Evolutionary conservation across 257 asterid genomes (phyloP).

Genomic region (Pogostemon cablin): DNA sequence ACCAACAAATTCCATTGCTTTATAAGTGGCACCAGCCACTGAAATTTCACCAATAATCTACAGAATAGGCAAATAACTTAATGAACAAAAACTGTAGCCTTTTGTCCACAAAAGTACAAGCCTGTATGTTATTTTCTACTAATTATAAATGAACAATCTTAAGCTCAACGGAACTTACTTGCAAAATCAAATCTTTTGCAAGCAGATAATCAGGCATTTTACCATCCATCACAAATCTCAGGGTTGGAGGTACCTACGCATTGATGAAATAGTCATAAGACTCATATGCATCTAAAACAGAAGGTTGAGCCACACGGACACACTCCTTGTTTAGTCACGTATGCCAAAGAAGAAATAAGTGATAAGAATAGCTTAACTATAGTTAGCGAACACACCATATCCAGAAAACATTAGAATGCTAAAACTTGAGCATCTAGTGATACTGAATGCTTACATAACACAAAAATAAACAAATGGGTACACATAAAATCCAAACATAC

Average conservation of each 20-base stretch:
- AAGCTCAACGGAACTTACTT: slow-evolving; percentile 51
- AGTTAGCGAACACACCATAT: too few relatives aligned
- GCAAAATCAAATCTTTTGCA: slow-evolving; percentile 95
- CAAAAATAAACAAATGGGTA: background rate
- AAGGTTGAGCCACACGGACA: background rate
- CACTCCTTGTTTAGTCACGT: background rate
- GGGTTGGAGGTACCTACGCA: slow-evolving; percentile 87
- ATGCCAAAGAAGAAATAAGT: background rate
- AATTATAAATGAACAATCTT: background rate
- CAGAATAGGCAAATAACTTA: slow-evolving; percentile 28
- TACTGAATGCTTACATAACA: background rate
- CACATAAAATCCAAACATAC: background rate
- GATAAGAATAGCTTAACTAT: background rate
- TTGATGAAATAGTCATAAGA: slow-evolving; percentile 15
- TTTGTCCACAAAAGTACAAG: background rate
- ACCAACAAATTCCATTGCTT: slow-evolving; percentile 98
- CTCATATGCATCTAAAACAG: slow-evolving; percentile 10
- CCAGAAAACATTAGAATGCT: too few relatives aligned
- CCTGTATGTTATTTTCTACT: background rate
- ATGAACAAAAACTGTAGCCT: slow-evolving; percentile 19
- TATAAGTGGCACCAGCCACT: slow-evolving; percentile 97
- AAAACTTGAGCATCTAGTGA: too few relatives aligned
- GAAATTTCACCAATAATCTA: slow-evolving; percentile 99
- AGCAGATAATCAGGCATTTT: slow-evolving; percentile 94
- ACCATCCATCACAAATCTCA: slow-evolving; percentile 96